Conservation (phyloP, 768 basidiomycete species). For the Exidia glandulosa region DNA sequence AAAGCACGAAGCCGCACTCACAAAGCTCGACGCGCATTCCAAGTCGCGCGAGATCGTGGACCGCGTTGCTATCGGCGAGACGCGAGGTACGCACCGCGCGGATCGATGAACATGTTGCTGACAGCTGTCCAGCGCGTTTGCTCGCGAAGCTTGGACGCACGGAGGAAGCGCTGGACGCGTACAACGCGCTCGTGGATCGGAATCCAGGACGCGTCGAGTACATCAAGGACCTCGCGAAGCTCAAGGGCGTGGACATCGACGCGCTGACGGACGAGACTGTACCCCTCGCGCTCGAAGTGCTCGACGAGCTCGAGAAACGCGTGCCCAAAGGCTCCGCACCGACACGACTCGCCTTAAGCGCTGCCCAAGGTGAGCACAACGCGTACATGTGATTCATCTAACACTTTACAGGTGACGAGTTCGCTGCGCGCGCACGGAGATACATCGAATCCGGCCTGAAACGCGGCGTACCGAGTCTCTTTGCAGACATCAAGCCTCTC, state of each 20-base stretch:
- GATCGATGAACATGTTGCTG: constrained; percentile 5
- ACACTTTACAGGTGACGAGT: constrained; percentile 44
- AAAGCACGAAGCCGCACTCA: constrained; percentile 15
- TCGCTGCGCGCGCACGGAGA: constrained; percentile 47
- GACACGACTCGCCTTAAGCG: constrained; percentile 56
- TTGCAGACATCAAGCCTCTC: constrained; percentile 81
- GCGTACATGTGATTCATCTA: neutral
- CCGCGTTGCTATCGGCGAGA: constrained; percentile 52
- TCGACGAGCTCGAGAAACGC: constrained; percentile 49
- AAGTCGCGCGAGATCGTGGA: constrained; percentile 62
- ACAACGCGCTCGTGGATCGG: constrained; percentile 69
- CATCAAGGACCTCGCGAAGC: constrained; percentile 61
- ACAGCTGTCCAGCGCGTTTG: constrained; percentile 68
- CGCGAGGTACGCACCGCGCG: too few species aligned
- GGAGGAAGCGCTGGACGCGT: constrained; percentile 69
- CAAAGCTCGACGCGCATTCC: constrained; percentile 26
- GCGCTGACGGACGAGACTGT: constrained; percentile 38
- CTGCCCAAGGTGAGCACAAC: constrained; percentile 38
- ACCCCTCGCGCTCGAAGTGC: constrained; percentile 39
- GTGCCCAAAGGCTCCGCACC: constrained; percentile 64
- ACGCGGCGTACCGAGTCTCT: constrained; percentile 88
- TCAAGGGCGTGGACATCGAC: constrained; percentile 50
- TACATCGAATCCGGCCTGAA: constrained; percentile 63
- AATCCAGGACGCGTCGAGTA: constrained; percentile 79
- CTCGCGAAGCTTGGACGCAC: constrained; percentile 51